phyloP scores from a whole-genome alignment of 768 basidiomycete species.

The Kwoniella dejecticola region DNA sequence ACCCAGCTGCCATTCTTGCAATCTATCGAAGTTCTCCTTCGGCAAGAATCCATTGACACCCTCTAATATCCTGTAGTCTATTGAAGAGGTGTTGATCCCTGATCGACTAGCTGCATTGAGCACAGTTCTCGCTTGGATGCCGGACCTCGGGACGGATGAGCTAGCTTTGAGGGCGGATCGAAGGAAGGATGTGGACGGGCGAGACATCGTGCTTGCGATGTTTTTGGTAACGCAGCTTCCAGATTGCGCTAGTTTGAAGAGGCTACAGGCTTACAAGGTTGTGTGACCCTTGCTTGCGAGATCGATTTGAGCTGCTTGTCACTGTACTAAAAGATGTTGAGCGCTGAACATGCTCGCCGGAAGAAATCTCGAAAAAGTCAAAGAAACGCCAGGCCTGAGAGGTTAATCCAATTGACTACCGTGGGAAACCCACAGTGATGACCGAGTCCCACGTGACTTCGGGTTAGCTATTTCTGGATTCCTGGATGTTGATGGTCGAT shows the following conservation, averaged over 20 bases:
- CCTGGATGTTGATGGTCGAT: not conserved
- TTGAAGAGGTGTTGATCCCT: constrained; percentile 27
- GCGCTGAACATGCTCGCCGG: too few species aligned
- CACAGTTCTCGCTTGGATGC: not conserved
- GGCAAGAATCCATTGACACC: constrained; percentile 41
- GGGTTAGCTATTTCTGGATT: not conserved
- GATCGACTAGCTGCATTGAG: constrained; percentile 15
- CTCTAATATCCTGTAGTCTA: constrained; percentile 39
- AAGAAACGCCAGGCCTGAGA: not conserved
- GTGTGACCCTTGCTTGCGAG: too few species aligned
- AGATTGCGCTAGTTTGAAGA: too few species aligned
- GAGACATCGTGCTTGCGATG: constrained; percentile 10
- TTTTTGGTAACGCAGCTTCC: too few species aligned
- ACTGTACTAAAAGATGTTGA: too few species aligned
- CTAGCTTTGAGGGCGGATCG: constrained; percentile 13
- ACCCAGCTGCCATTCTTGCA: constrained; percentile 49
- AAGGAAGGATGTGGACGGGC: constrained; percentile 10
- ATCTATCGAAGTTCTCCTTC: constrained; percentile 38
- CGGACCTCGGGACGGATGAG: not conserved
- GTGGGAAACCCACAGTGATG: not conserved
- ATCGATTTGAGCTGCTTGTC: too few species aligned
- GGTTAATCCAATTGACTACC: constrained; percentile 2
- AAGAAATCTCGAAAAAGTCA: constrained; percentile 17
- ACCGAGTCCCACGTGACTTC: not conserved
- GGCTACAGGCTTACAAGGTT: too few species aligned